phyloP scores from a whole-genome alignment of 306 rosid species.

The Lagenaria siceraria region DNA sequence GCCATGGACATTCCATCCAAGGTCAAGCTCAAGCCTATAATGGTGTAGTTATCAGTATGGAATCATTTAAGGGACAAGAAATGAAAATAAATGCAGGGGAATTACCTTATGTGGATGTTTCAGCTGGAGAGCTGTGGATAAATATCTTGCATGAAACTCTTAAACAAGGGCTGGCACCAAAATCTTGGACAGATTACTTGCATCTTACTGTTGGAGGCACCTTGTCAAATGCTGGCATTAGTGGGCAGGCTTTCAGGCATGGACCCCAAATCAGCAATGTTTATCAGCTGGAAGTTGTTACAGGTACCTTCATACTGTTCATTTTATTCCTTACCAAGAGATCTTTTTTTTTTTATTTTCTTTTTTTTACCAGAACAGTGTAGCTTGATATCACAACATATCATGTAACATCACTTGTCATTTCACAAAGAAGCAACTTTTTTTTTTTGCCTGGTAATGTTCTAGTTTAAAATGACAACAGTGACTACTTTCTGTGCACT shows the following conservation, averaged over 20 bases:
- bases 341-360: background rate
- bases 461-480: background rate
- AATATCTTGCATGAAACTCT: slow-evolving; percentile 77
- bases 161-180: slow-evolving; percentile 72
- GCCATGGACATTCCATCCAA: slow-evolving; percentile 80
- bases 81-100: slow-evolving; percentile 41
- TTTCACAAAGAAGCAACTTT: background rate
- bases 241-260: slow-evolving; percentile 89
- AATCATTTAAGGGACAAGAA: slow-evolving; percentile 36
- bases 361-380: background rate
- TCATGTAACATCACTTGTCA: slow-evolving; percentile 5
- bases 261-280: slow-evolving; percentile 91
- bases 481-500: background rate
- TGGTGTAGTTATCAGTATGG: slow-evolving; percentile 78
- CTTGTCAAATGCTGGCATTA: slow-evolving; percentile 84
- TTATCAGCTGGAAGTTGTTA: slow-evolving; percentile 72
- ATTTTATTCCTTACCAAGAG: background rate
- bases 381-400: background rate
- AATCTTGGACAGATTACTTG: slow-evolving; percentile 97
- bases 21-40: slow-evolving; percentile 75
- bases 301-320: slow-evolving; percentile 39
- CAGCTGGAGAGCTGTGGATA: slow-evolving; percentile 93
- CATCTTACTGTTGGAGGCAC: slow-evolving; percentile 94
- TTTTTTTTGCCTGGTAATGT: background rate
- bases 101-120: slow-evolving; percentile 66